Conservation (phyloP, 2,329 filamentous ascomycete species). For the Botrytis sinoallii region DNA sequence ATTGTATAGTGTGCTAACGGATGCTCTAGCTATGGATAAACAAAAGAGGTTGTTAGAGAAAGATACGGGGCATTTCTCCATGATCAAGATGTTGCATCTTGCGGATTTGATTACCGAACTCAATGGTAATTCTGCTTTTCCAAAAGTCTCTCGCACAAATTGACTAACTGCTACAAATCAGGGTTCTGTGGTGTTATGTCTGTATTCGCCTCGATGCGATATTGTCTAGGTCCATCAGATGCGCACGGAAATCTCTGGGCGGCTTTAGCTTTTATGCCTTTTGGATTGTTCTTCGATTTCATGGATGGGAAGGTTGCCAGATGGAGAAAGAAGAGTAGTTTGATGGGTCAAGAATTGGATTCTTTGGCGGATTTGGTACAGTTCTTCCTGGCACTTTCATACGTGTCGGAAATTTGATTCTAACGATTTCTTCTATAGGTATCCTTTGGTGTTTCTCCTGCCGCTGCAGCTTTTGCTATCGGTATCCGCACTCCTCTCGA, state of each 20-base stretch:
- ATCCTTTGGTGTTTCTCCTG: constrained; percentile 90
- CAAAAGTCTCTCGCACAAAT: constrained; percentile 20
- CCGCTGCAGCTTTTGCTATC: constrained; percentile 81
- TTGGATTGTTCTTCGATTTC: constrained; percentile 95
- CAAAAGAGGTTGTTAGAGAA: constrained; percentile 70
- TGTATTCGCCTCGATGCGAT: constrained; percentile 90
- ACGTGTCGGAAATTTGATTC: not conserved
- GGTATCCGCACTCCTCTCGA: constrained; percentile 82
- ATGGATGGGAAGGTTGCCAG: constrained; percentile 95
- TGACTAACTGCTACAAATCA: constrained; percentile 33
- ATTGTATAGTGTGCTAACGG: constrained; percentile 22
- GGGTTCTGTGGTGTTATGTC: constrained; percentile 92
- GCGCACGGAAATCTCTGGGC: constrained; percentile 71
- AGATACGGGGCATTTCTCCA: constrained; percentile 70
- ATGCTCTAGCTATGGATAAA: constrained; percentile 62
- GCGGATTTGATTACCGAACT: constrained; percentile 81
- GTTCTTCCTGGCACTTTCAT: constrained; percentile 1
- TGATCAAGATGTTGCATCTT: constrained; percentile 68
- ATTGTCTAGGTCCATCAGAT: constrained; percentile 72
- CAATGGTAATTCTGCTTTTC: constrained; percentile 55
- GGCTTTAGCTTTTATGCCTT: constrained; percentile 82
- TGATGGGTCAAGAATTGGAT: constrained; percentile 98
- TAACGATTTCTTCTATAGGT: constrained; percentile 55
- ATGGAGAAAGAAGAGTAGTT: constrained; percentile 93
- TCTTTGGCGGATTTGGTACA: constrained; percentile 88